A percentile compares a stretch with the other conserved stretches of the same genome.
Evolutionary conservation across 2,329 filamentous ascomycete species (phyloP).

Genomic region (Colletotrichum sp.): DNA sequence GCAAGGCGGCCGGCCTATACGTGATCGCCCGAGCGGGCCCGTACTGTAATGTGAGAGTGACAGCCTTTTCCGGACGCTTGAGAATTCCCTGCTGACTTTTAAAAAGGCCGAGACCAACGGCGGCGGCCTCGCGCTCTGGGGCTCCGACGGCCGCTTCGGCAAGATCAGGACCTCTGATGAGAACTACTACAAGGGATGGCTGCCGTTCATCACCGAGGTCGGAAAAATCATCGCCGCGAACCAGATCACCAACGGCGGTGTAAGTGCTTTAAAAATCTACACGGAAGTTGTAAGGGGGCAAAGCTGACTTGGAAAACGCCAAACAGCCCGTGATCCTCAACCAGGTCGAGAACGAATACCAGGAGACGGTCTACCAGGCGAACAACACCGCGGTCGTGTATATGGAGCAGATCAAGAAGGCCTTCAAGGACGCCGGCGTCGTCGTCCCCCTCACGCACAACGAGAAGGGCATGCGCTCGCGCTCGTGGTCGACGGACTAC

Average conservation of each 20-base stretch:
- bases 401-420: conserved; percentile 59
- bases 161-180: conserved; percentile 42
- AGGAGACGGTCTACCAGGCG: conserved; percentile 55
- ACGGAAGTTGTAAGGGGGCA: conserved; percentile 21
- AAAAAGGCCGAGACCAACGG: conserved; percentile 24
- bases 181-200: conserved; percentile 47
- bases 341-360: conserved; percentile 85
- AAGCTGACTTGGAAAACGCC: conserved; percentile 51
- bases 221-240: conserved; percentile 71
- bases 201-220: conserved; percentile 49
- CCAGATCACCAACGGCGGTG: conserved; percentile 82
- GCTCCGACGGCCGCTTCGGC: conserved; percentile 34
- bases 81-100: not conserved
- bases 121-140: conserved; percentile 41
- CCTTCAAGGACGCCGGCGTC: conserved; percentile 71
- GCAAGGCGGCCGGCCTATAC: conserved; percentile 75
- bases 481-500: conserved; percentile 61
- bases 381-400: conserved; percentile 37
- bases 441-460: conserved; percentile 79
- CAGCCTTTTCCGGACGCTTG: not conserved
- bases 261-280: not conserved
- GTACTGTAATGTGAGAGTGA: conserved; percentile 68
- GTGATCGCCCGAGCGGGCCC: conserved; percentile 74
- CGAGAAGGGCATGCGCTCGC: conserved; percentile 53
- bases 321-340: conserved; percentile 73